A percentile compares a stretch with the other conserved stretches of the same genome.
These are phyloP conservation scores for Tetrapyrgos nigripes DNA, from an alignment of 1,284 basidiomycete genomes.

Conservation along the genomic window DNA sequence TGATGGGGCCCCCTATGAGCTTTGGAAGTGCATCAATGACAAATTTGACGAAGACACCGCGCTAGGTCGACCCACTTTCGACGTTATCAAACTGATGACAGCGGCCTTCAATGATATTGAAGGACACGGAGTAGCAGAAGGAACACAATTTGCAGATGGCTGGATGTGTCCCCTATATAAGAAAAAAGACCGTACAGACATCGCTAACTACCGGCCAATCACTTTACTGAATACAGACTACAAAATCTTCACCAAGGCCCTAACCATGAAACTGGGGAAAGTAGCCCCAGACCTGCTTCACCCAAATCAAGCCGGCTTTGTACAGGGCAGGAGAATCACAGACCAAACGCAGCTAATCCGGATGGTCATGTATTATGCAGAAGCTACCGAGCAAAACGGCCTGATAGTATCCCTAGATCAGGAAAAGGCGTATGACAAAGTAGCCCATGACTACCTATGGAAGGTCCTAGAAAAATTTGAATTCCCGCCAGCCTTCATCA, in stretches of 20 bases:
- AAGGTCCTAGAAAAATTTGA: slow-evolving; percentile 28
- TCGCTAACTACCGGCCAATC: slow-evolving; percentile 13
- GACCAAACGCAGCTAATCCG: slow-evolving; percentile 22
- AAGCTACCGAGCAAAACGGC: slow-evolving; percentile 20
- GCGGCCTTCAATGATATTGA: slow-evolving; percentile 34
- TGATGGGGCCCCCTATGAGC: slow-evolving; percentile 33
- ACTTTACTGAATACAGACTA: slow-evolving; percentile 19
- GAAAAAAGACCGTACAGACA: not conserved
- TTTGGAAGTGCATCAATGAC: slow-evolving; percentile 27
- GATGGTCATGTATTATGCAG: slow-evolving; percentile 21
- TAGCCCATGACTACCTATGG: slow-evolving; percentile 38
- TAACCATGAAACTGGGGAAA: slow-evolving; percentile 12
- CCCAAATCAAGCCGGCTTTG: slow-evolving; percentile 24
- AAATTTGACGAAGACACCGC: not conserved
- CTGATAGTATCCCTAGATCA: slow-evolving; percentile 25
- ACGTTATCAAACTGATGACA: slow-evolving; percentile 15
- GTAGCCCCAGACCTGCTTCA: slow-evolving; percentile 14
- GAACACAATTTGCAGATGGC: slow-evolving; percentile 29
- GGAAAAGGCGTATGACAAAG: slow-evolving; percentile 31
- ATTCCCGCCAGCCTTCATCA: slow-evolving; percentile 35
- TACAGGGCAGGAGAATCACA: slow-evolving; percentile 19
- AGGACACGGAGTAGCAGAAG: slow-evolving; percentile 20
- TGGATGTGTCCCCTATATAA: slow-evolving; percentile 40
- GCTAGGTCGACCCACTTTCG: not conserved
- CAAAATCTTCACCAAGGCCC: slow-evolving; percentile 13